Percentiles rank a stretch among this genome's conserved stretches.
Conservation (phyloP, 495 filamentous ascomycete species). For the Usnea hakonensis region DNA sequence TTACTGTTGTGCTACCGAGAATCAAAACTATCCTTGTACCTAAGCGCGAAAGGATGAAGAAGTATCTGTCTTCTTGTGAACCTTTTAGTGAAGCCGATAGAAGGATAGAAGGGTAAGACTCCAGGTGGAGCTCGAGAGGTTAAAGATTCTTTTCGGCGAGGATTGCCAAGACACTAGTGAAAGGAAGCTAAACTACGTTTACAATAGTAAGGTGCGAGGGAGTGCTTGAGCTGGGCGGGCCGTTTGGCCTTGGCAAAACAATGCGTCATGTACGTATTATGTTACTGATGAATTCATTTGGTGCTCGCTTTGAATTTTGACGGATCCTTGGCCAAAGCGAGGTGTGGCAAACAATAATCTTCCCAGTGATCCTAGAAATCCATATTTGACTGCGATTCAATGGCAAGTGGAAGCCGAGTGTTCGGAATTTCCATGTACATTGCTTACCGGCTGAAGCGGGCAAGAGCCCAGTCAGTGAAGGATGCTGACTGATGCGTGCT, state of each 20-base stretch:
- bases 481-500: neutral
- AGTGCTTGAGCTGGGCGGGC: too few species aligned
- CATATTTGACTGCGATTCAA: neutral
- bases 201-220: too few species aligned
- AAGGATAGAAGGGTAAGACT: neutral
- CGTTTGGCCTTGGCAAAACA: too few species aligned
- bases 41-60: neutral
- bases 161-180: neutral
- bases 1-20: constrained; percentile 2
- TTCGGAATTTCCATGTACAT: neutral
- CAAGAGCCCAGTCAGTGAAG: neutral
- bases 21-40: neutral
- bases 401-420: neutral
- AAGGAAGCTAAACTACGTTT: neutral
- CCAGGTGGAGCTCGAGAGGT: neutral
- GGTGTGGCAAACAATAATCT: too few species aligned
- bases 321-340: too few species aligned
- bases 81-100: neutral
- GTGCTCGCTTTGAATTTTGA: too few species aligned
- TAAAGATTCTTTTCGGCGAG: neutral
- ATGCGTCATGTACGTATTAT: too few species aligned
- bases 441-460: neutral
- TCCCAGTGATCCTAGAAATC: neutral
- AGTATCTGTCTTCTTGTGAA: neutral
- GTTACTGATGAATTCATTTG: too few species aligned